Base-by-base conservation (phyloP, 768 basidiomycete species). In the Steccherinum ochraceum region DNA sequence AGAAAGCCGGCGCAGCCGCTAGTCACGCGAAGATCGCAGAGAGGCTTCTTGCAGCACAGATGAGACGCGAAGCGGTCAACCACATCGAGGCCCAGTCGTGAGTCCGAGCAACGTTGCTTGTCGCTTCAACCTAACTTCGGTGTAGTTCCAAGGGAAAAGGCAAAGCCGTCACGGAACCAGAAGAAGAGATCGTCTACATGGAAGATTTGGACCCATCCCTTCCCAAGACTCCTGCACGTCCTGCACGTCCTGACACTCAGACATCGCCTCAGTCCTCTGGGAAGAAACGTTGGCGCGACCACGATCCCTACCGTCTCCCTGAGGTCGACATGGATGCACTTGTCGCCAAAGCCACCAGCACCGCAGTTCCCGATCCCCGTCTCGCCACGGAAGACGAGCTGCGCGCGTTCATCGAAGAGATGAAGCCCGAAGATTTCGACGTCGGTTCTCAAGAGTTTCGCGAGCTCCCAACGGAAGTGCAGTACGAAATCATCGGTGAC, bases 401-500 rank as follows among this genome's bases (percentile, higher is more conserved):
- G 2, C 84, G 85, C 18, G 69, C 79, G 1, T 98, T 98, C 68
- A 96, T 98, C 56, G 93, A 97, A 52, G 89, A 94, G 42, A 94
- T 97, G 85, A 82, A 86, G 1, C 93, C 94, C 0, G 93, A 93
- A 60, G 93, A 98, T 61, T 90, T 98, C 59, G 95, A 98, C 62
- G 80, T 96, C 50, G 78, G 83, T 16, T 93, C 93, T 1, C 79
- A 90, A 3, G 90, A 85, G 18, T 99, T 99, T 64, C 80, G 85
- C 20, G 89, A 91, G 55, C 79, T 98, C 2, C 94, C 96, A 2
- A 95, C 92, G 0, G 94, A 98, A 65, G 83, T 96, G 19, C 93
- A 99, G 60, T 99, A 98, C 68, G 96, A 99, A 70, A 95, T 99
- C 57, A 84, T 98, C 26, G 94, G 95, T 48, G 96, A 99, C 70